Evolutionary conservation across 169 alveolate genomes (phyloP).

Genomic region (Plasmodium sp.): DNA sequence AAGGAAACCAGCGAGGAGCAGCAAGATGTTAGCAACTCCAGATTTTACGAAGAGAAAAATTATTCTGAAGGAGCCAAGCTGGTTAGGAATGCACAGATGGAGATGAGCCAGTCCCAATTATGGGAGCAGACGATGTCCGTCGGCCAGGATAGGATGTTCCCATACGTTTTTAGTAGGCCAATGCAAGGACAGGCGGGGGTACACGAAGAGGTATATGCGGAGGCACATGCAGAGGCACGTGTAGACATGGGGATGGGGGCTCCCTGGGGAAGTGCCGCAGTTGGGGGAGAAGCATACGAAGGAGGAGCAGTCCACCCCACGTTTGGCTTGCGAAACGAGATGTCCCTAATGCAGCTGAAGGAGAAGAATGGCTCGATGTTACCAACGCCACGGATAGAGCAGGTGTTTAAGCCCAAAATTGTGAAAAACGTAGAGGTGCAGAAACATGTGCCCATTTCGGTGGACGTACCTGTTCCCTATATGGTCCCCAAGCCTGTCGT

Average conservation of each 20-base stretch:
- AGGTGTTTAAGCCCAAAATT: slow-evolving; percentile 84
- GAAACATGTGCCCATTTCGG: slow-evolving; percentile 87
- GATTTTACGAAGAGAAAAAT: neutral
- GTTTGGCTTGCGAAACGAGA: slow-evolving; percentile 3
- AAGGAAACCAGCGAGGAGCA: neutral
- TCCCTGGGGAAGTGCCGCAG: neutral
- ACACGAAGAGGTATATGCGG: too few relatives aligned
- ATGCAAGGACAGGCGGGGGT: slow-evolving; percentile 34
- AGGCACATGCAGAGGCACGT: neutral
- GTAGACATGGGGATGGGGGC: neutral
- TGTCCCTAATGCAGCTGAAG: slow-evolving; percentile 9
- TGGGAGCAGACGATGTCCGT: neutral
- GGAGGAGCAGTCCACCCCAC: slow-evolving; percentile 49
- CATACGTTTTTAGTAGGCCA: slow-evolving; percentile 62
- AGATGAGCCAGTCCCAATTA: too few relatives aligned
- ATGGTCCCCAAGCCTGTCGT: slow-evolving; percentile 90
- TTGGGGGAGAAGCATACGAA: slow-evolving; percentile 46
- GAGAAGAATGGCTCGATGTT: slow-evolving; percentile 8
- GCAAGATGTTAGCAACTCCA: neutral
- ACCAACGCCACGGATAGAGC: slow-evolving; percentile 76
- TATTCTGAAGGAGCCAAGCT: slow-evolving; percentile 18
- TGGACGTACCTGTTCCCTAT: slow-evolving; percentile 90
- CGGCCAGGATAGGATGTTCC: slow-evolving; percentile 5
- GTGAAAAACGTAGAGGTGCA: slow-evolving; percentile 83
- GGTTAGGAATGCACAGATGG: slow-evolving; percentile 2